These are phyloP conservation scores for Naganishia vishniacii DNA, from an alignment of 768 basidiomycete genomes.

Conservation along the genomic window DNA sequence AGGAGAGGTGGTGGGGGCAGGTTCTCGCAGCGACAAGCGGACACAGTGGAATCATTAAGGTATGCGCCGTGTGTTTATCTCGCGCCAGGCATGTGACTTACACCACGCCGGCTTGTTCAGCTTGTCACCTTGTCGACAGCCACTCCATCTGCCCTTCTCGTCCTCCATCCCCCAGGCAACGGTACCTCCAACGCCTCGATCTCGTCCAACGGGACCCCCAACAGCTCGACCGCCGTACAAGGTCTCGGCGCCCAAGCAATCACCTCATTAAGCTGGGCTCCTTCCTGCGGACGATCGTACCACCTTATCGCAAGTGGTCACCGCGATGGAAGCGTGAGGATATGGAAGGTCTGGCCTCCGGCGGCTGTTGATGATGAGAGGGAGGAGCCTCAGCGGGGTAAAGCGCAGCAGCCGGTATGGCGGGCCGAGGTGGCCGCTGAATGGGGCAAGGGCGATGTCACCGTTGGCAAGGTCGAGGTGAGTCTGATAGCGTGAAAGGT, in stretches of 20 bases:
- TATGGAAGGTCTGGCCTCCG: slow-evolving; percentile 76
- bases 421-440: slow-evolving; percentile 70
- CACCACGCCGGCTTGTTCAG: slow-evolving; percentile 49
- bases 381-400: slow-evolving; percentile 16
- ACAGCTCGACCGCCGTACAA: slow-evolving; percentile 38
- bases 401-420: slow-evolving; percentile 58
- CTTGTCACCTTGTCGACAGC: slow-evolving; percentile 65
- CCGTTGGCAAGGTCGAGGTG: slow-evolving; percentile 85
- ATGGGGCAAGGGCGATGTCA: slow-evolving; percentile 55
- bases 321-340: slow-evolving; percentile 78
- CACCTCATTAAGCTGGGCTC: slow-evolving; percentile 85
- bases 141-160: slow-evolving; percentile 62
- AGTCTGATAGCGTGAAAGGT: slow-evolving; percentile 60
- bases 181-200: neutral
- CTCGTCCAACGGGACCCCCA: slow-evolving; percentile 8
- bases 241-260: slow-evolving; percentile 55
- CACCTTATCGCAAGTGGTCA: slow-evolving; percentile 88
- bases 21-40: slow-evolving; percentile 73
- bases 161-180: slow-evolving; percentile 52
- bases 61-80: slow-evolving; percentile 44
- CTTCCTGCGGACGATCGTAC: slow-evolving; percentile 85
- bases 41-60: slow-evolving; percentile 68
- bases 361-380: slow-evolving; percentile 45
- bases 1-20: slow-evolving; percentile 92
- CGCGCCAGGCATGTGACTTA: neutral